Evolutionary conservation across 1,284 basidiomycete species (phyloP), one percentile per base, ranked within the genome.

Genomic region (Ceratobasidium sp.): DNA sequence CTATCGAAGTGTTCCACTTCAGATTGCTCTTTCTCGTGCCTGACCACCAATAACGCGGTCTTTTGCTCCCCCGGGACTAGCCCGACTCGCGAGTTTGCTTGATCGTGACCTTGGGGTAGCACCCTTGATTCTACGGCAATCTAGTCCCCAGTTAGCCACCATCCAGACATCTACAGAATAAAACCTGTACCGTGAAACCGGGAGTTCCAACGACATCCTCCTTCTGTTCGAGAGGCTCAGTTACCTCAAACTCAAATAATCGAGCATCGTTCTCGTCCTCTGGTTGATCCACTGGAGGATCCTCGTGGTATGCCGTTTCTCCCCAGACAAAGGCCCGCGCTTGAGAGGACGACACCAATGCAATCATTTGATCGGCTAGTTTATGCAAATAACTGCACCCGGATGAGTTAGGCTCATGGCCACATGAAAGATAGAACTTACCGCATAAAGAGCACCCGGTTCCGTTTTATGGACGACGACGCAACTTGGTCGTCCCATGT

Each of bases 221-320:
- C 41, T 58, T 44, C 46, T 71, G 60, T 13, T 71, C 69, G 2
- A 49, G 42, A 33, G 69, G 41, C 42, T 67, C 68, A 9, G 47
- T 19, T 14, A 71, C 69, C 42, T 60, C 68, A 42, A 72, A 68
- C n/a, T 13, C 23, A 39, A 33, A 84, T 54, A 85, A 73, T 8
- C 85, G 77, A 58, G 82, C 75, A 7, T 64, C 49, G 8, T 75
- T 70, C 7, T 81, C 77, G 13, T 76, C 78, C 80, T 82, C 83
- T 1, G 82, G 74, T 29, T 85, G 77, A 14, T 50, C 23, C 23
- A 3, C 47, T 23, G 47, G 47, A 23, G 7, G 47, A 27, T 27
- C 47, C 23, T 50, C 25, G 14, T 50, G 5, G 47, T 47, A 23
- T 16, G 44, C 59, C 14, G n/a, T 25, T 7, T 33, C 56, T 7